These are phyloP conservation scores for Naegleria gruberi DNA, from an alignment of 208 protist species.

Conservation along the genomic window DNA sequence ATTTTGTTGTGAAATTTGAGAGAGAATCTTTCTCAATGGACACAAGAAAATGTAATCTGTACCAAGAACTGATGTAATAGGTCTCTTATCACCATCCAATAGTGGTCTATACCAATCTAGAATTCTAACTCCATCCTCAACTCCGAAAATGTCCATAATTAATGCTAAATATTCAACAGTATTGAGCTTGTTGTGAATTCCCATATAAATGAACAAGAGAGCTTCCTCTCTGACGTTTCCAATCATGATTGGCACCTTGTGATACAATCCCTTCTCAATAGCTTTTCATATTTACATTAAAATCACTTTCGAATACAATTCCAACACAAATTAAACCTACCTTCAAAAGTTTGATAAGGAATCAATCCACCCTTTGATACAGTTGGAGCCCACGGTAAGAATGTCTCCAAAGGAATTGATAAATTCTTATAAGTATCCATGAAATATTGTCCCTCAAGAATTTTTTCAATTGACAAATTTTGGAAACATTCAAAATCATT, in stretches of 20 bases:
- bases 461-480: not conserved
- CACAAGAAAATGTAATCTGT: not conserved
- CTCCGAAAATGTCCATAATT: not conserved
- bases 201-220: not conserved
- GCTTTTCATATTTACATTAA: not conserved
- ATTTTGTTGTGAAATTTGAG: not conserved
- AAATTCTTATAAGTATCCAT: not conserved
- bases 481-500: not conserved
- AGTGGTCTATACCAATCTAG: not conserved
- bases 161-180: not conserved
- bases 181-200: not conserved
- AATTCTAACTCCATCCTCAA: not conserved
- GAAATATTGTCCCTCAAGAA: not conserved
- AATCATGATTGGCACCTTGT: constrained; percentile 27
- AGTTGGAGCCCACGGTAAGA: constrained; percentile 24
- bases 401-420: not conserved
- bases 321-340: not conserved
- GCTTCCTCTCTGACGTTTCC: constrained; percentile 8
- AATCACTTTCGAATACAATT: not conserved
- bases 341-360: not conserved
- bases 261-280: not conserved
- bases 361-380: not conserved
- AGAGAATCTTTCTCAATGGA: not conserved
- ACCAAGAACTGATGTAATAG: not conserved
- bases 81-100: not conserved